A percentile compares a stretch with the other conserved stretches of the same genome.
Evolutionary conservation across 2,329 filamentous ascomycete species (phyloP).

Genomic region (Xylaria sp.): DNA sequence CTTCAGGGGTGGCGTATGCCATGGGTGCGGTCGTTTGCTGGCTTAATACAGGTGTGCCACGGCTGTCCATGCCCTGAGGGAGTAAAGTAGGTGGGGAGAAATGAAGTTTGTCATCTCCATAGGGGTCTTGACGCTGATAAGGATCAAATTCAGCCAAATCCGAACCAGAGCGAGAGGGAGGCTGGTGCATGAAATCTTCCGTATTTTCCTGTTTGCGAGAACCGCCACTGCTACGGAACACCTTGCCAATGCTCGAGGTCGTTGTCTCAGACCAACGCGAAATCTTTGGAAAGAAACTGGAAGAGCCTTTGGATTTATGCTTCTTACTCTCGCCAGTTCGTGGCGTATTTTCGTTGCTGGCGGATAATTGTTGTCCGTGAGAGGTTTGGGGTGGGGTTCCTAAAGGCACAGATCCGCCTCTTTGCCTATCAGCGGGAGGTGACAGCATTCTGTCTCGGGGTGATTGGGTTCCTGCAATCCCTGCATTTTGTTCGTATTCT

Average conservation of each 20-base stretch:
- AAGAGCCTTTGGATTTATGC: slow-evolving; percentile 86
- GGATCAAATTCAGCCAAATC: slow-evolving; percentile 76
- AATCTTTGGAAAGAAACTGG: slow-evolving; percentile 85
- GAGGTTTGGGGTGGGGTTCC: slow-evolving; percentile 66
- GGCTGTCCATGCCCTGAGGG: slow-evolving; percentile 43
- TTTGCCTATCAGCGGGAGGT: slow-evolving; percentile 64
- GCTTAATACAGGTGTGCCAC: slow-evolving; percentile 42
- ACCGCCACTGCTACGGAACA: slow-evolving; percentile 74
- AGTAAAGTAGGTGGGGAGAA: slow-evolving; percentile 64
- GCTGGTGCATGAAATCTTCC: slow-evolving; percentile 67
- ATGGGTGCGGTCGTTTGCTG: slow-evolving; percentile 59
- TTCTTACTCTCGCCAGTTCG: slow-evolving; percentile 81
- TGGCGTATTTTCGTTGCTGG: slow-evolving; percentile 84
- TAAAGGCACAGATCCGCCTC: slow-evolving; percentile 64
- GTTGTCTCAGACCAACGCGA: slow-evolving; percentile 98
- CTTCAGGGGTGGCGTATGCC: slow-evolving; percentile 67
- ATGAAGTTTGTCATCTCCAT: slow-evolving; percentile 70
- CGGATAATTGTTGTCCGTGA: slow-evolving; percentile 53
- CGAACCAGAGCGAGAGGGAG: slow-evolving; percentile 80
- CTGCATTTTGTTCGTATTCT: slow-evolving; percentile 61
- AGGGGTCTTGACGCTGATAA: slow-evolving; percentile 64
- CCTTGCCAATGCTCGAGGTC: slow-evolving; percentile 83
- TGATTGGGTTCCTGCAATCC: slow-evolving; percentile 62
- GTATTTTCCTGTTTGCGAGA: slow-evolving; percentile 68
- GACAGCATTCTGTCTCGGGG: slow-evolving; percentile 70